Evolutionary conservation across 768 basidiomycete species (phyloP), one percentile per base, ranked within the genome.

Genomic region (Hydnomerulius pinastri): DNA sequence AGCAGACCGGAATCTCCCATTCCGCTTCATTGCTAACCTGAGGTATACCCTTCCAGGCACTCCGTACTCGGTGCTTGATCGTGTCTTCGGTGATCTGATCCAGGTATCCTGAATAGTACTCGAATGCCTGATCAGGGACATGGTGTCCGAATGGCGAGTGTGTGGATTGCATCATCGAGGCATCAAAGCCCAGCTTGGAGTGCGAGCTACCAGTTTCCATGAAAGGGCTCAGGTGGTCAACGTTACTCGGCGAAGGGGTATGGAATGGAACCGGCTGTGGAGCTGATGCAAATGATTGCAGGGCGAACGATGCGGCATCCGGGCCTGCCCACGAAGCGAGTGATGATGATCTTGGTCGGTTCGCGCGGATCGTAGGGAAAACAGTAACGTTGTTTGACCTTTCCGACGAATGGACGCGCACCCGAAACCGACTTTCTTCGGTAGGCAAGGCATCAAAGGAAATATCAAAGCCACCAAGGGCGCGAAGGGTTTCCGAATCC

Each of bases 1-100:
- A 87, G 67, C 84, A 86, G 44, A 87, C 72, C 63, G 86, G 80
- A 39, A 90, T 85, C 66, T 90, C 86, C 86, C 87, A 88, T 71
- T 87, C 86, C 40, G 84, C 84, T 64, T 85, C 83, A 54, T 78
- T 77, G 39, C 83, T 84, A 25, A 77, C 69, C 18, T 74, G 74
- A 1, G 86, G 85, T 68, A 83, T 70, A 58, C 78, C 82, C 69
- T 82, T 86, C 54, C 87, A 70, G 24, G 85, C 82, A 43, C 86
- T 83, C 55, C 83, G 77, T 54, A 86, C 83, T 32, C 85, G 77
- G 32, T 81, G 77, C 59, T 75, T 78, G 1, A 39, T 21, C 20
- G 45, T 32, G 24, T 57, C 53, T 17, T 24, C 54, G 9, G 44
- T 35, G 10, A 48, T 48, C 47, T 62, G 67, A 44, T 66, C 59